phyloP scores from a whole-genome alignment of 768 basidiomycete species.

The Xerocomus spinulosus region DNA sequence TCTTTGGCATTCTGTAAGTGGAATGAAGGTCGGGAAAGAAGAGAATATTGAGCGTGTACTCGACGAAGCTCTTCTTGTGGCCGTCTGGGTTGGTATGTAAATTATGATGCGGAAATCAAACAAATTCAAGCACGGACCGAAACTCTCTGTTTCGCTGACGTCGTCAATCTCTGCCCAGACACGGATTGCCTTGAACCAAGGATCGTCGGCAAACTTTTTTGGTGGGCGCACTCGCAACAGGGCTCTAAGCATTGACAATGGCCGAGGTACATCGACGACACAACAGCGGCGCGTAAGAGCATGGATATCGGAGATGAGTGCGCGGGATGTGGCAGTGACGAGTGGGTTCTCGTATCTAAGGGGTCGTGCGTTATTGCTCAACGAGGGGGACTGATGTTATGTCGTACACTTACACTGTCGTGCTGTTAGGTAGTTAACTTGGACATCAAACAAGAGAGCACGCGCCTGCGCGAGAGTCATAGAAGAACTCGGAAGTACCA shows the following conservation, averaged over 20 bases:
- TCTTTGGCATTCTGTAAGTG: slow-evolving; percentile 37
- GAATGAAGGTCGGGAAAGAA: slow-evolving; percentile 69
- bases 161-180: slow-evolving; percentile 76
- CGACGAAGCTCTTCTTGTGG: slow-evolving; percentile 66
- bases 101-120: background rate
- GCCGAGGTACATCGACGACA: slow-evolving; percentile 62
- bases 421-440: slow-evolving; percentile 9
- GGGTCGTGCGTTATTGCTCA: slow-evolving; percentile 6
- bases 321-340: slow-evolving; percentile 68
- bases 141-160: slow-evolving; percentile 73
- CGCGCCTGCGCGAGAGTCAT: slow-evolving; percentile 69
- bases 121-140: slow-evolving; percentile 45
- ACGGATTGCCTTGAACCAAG: slow-evolving; percentile 59
- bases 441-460: slow-evolving; percentile 12
- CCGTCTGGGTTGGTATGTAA: slow-evolving; percentile 48
- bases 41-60: slow-evolving; percentile 75
- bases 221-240: slow-evolving; percentile 42
- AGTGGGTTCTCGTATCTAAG: slow-evolving; percentile 75
- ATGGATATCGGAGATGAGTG: slow-evolving; percentile 69
- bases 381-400: background rate
- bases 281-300: slow-evolving; percentile 55
- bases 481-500: slow-evolving; percentile 55
- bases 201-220: slow-evolving; percentile 25
- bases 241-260: slow-evolving; percentile 53
- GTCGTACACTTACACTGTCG: slow-evolving; percentile 26